Conservation (phyloP, 192 early-diverging fungal species). For the Geranomyces variabilis region DNA sequence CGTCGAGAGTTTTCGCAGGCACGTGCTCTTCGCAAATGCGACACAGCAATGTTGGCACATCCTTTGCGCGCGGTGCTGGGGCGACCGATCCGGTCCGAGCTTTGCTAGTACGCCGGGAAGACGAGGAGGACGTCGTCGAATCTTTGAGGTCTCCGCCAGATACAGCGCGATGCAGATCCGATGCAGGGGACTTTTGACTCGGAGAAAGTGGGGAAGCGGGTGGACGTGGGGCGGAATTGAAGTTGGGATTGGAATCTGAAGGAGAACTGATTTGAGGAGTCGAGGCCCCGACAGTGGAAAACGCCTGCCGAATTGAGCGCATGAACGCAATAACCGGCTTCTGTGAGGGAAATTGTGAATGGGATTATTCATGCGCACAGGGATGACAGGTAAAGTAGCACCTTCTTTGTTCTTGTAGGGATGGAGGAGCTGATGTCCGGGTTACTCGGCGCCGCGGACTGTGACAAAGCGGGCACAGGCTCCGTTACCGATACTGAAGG, state of each 20-base stretch:
- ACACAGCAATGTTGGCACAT: slow-evolving; percentile 59
- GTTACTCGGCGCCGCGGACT: neutral
- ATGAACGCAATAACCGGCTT: slow-evolving; percentile 32
- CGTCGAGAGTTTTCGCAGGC: slow-evolving; percentile 62
- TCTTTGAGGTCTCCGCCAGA: neutral
- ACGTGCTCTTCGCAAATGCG: slow-evolving; percentile 87
- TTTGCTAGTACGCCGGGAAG: no score
- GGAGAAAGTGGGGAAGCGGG: no score
- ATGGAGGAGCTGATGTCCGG: neutral
- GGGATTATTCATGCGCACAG: neutral
- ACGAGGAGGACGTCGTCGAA: no score
- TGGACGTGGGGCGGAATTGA: no score
- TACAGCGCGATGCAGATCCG: neutral
- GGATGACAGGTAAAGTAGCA: neutral
- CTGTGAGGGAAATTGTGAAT: neutral
- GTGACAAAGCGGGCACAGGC: no score
- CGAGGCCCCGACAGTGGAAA: slow-evolving; percentile 12
- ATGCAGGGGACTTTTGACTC: neutral
- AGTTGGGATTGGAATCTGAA: neutral
- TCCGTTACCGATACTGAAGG: no score
- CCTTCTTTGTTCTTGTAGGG: neutral
- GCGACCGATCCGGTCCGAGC: neutral
- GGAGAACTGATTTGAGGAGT: slow-evolving; percentile 24
- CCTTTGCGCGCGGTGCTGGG: slow-evolving; percentile 1
- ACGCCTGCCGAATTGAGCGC: slow-evolving; percentile 29